Base-by-base conservation (phyloP, 139 green algal genomes). In the Picocystis salinarum region DNA sequence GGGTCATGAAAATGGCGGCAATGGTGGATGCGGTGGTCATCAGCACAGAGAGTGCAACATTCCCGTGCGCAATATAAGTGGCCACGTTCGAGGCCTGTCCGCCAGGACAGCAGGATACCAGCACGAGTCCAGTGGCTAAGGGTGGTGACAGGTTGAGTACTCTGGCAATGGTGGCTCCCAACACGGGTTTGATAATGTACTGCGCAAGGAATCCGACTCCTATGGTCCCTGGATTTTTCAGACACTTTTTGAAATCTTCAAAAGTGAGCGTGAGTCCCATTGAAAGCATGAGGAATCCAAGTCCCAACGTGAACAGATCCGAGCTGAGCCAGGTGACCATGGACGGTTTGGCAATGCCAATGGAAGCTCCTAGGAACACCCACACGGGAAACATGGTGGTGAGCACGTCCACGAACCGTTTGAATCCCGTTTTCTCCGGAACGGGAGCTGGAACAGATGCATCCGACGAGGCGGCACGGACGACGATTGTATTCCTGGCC, bases 261-360 rank as follows among this genome's bases (percentile, higher is more conserved):
- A 80, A 53, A n/a, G 71, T 80, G 7, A 89, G 61, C 6, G 70
- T 81, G 40, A 89, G 58, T 22, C 77, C 77, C 77, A 89, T 89
- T 47, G 58, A 70, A 23, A 88, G 62, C 79, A 91, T 86, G 18
- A 91, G 62, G 25, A 83, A 58, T 26, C 66, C 70, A 31, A 91
- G 61, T 2, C 52, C 61, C 25, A 44, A 36, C 18, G 73, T 80
- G 60, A 84, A 89, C 23, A 75, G 50, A 31, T 69, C 52, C 12
- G 58, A 73, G 4, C 59, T 73, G 36, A 87, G 66, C 69, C 67
- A 80, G 15, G 52, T 56, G 18, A 77, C 45, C 23, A 56, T 40
- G 5, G 42, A 26, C 7, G 69, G 69, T 33, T 64, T 55, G 18
- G 44, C 42, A 12, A 74, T 60, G n/a, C 64, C 70, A 17, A 70